Conservation (phyloP, 2,329 filamentous ascomycete species). For the Tolypocladium nubicola region DNA sequence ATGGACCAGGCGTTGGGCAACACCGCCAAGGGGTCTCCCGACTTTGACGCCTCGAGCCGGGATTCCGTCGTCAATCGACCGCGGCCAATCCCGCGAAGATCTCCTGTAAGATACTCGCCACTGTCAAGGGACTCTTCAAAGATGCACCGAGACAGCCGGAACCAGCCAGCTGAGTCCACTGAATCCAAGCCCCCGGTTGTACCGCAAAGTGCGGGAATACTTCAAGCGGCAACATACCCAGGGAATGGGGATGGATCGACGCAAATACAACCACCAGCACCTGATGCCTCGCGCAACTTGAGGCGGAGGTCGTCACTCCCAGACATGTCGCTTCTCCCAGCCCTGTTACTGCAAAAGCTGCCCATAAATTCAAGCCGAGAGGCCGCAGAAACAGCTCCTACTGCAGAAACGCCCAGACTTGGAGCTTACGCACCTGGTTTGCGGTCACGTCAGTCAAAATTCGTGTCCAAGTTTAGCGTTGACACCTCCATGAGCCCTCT, state of each 20-base stretch:
- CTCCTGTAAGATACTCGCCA: neutral
- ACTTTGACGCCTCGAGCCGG: neutral
- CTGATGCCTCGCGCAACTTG: neutral
- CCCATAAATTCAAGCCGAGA: neutral
- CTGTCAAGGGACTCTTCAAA: neutral
- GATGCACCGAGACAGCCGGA: neutral
- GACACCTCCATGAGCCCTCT: constrained; percentile 11
- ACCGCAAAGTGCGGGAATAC: neutral
- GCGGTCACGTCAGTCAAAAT: neutral
- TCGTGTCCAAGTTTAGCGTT: constrained; percentile 20
- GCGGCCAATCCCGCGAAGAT: constrained; percentile 42
- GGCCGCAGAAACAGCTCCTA: neutral
- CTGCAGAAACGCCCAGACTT: neutral
- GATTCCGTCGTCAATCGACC: constrained; percentile 42
- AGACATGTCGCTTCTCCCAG: neutral
- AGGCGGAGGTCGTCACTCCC: neutral
- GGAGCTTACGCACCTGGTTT: neutral
- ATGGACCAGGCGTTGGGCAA: constrained; percentile 31
- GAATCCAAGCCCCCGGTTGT: neutral
- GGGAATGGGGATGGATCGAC: neutral
- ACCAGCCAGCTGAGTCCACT: neutral
- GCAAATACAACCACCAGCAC: neutral
- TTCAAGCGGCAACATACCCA: neutral
- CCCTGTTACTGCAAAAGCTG: neutral
- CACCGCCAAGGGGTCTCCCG: neutral